phyloP scores from a whole-genome alignment of 108 stramenopile species.

The Stephanodiscus triporus region DNA sequence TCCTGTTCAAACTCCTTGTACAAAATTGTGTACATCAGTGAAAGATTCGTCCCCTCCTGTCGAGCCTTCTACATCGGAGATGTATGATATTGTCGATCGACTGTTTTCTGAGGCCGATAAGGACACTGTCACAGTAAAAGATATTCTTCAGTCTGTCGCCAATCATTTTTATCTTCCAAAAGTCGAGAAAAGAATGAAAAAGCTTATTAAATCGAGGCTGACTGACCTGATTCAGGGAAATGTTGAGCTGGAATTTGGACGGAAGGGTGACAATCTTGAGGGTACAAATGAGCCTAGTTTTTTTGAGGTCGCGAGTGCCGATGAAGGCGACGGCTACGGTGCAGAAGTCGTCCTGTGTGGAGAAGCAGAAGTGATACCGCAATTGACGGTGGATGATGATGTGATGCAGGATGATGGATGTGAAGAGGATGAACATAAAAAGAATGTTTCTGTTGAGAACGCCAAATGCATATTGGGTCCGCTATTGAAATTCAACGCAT shows the following conservation, averaged over 20 bases:
- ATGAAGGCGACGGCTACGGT: neutral
- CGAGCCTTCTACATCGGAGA: slow-evolving; percentile 25
- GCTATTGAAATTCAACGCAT: neutral
- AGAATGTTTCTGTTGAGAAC: slow-evolving; percentile 10
- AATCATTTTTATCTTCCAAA: slow-evolving; percentile 27
- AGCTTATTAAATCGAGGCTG: slow-evolving; percentile 42
- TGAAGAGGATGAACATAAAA: neutral
- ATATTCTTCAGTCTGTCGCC: slow-evolving; percentile 33
- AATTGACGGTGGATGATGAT: slow-evolving; percentile 4
- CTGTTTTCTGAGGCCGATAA: slow-evolving; percentile 44
- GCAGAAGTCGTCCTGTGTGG: slow-evolving; percentile 3
- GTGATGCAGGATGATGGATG: neutral
- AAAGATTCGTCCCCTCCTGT: neutral
- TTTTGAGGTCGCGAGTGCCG: neutral
- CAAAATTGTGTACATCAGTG: neutral
- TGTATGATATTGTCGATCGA: slow-evolving; percentile 31
- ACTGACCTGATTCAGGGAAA: slow-evolving; percentile 42
- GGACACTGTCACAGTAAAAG: slow-evolving; percentile 46
- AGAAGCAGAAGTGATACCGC: neutral
- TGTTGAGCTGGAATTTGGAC: neutral
- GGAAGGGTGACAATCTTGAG: too few species aligned
- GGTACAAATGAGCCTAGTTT: too few species aligned
- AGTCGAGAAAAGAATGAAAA: slow-evolving; percentile 39
- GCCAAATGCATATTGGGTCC: neutral
- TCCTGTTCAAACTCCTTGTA: neutral